Conservation (phyloP, 2,329 filamentous ascomycete species). For the Colletotrichum incanum region DNA sequence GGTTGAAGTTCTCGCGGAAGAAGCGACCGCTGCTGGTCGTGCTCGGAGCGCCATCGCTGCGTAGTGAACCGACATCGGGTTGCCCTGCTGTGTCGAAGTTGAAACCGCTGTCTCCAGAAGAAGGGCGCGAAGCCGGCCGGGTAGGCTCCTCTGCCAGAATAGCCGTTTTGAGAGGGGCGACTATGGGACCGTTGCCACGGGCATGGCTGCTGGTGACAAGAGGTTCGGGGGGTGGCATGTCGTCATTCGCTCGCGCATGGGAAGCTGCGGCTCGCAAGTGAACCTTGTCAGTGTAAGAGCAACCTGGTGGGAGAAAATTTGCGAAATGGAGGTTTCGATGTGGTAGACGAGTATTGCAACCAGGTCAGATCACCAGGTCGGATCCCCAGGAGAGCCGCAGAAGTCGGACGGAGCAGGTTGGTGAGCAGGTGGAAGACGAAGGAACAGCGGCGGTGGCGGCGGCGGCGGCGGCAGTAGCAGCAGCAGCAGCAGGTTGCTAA, state of each 20-base stretch:
- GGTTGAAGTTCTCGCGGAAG: constrained; percentile 51
- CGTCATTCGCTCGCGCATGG: constrained; percentile 38
- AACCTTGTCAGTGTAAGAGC: constrained; percentile 9
- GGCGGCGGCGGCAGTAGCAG: background rate
- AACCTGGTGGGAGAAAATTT: background rate
- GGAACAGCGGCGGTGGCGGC: background rate
- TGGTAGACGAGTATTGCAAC: background rate
- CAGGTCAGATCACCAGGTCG: background rate
- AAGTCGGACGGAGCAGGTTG: background rate
- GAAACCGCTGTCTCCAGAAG: constrained; percentile 30
- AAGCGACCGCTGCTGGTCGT: constrained; percentile 51
- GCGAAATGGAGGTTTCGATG: background rate
- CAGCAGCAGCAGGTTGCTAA: constrained; percentile 25
- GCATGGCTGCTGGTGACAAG: constrained; percentile 16
- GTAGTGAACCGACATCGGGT: background rate
- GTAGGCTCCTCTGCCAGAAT: background rate
- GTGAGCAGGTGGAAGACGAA: background rate
- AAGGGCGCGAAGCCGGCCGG: background rate
- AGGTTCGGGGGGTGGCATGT: constrained; percentile 39
- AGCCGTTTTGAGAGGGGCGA: constrained; percentile 18
- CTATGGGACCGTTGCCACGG: constrained; percentile 23
- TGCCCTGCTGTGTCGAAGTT: constrained; percentile 19
- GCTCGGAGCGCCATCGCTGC: constrained; percentile 25
- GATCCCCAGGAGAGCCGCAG: background rate
- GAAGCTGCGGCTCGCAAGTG: constrained; percentile 29